A percentile compares a stretch with the other conserved stretches of the same genome.
phyloP scores from a whole-genome alignment of 106 monocot genomes.

The Posidonia australis region DNA sequence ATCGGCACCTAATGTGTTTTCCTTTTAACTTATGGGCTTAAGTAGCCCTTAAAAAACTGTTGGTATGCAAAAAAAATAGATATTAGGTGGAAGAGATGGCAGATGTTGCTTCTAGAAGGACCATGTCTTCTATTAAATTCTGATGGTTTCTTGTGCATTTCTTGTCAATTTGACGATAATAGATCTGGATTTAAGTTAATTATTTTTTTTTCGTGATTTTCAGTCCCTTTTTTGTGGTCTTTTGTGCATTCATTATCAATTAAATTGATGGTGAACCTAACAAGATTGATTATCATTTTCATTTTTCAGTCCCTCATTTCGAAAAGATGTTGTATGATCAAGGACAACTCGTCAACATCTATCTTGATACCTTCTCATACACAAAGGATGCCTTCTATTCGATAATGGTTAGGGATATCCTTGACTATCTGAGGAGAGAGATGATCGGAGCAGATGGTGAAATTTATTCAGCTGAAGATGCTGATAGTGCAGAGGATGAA shows the following conservation, averaged over 20 bases:
- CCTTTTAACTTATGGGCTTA: too few species aligned
- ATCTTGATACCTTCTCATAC: slow-evolving; percentile 58
- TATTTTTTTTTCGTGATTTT: too few species aligned
- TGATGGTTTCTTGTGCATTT: too few species aligned
- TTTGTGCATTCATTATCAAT: neutral
- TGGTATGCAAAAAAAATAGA: too few species aligned
- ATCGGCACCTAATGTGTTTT: too few species aligned
- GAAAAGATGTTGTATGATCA: slow-evolving; percentile 99
- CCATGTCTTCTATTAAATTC: too few species aligned
- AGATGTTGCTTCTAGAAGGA: too few species aligned
- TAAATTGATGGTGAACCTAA: neutral
- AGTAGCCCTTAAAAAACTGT: too few species aligned
- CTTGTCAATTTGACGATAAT: too few species aligned
- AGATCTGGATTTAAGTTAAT: too few species aligned
- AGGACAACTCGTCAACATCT: slow-evolving; percentile 74
- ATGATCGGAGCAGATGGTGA: slow-evolving; percentile 76
- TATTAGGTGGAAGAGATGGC: too few species aligned
- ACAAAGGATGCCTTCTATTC: slow-evolving; percentile 67
- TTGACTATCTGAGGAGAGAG: slow-evolving; percentile 85
- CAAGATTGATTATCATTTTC: neutral
- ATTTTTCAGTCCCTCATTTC: slow-evolving; percentile 87
- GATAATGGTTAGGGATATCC: slow-evolving; percentile 61
- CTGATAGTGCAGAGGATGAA: slow-evolving; percentile 78
- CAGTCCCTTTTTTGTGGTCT: neutral
- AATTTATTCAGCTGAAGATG: slow-evolving; percentile 97